Percentiles rank a stretch among this genome's conserved stretches.
Evolutionary conservation across 305 asterid genomes (phyloP).

Genomic region (Plantago coronopus): DNA sequence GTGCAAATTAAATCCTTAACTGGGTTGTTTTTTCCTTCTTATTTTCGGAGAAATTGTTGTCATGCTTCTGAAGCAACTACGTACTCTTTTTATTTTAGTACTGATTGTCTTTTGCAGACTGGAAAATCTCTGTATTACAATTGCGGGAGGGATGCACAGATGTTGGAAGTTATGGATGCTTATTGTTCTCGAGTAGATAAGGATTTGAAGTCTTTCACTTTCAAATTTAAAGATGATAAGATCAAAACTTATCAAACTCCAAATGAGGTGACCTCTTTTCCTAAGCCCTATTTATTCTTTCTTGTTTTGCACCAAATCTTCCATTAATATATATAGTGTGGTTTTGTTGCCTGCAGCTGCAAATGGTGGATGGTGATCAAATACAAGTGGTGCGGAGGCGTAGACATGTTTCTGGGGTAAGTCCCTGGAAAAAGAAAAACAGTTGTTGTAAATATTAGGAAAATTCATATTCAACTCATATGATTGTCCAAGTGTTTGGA

Average conservation of each 20-base stretch:
- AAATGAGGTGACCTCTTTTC: not conserved
- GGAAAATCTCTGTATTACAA: not conserved
- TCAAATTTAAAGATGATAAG: not conserved
- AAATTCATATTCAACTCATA: too few species aligned
- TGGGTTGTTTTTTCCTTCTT: too few species aligned
- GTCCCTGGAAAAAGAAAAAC: too few species aligned
- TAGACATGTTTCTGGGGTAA: too few species aligned
- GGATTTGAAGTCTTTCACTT: not conserved
- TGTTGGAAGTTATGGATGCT: slow-evolving; percentile 1
- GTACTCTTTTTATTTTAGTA: not conserved
- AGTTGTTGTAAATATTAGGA: too few species aligned
- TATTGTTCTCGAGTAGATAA: slow-evolving; percentile 1
- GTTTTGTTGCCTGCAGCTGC: not conserved
- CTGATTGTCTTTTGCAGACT: not conserved
- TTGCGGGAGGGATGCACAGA: not conserved
- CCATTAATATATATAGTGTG: not conserved
- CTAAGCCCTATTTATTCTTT: not conserved
- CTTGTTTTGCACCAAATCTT: too few species aligned
- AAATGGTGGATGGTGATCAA: not conserved
- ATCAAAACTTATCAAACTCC: slow-evolving; percentile 1
- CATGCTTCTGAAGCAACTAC: not conserved
- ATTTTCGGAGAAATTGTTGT: not conserved
- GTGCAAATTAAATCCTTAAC: not conserved
- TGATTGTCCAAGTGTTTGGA: too few species aligned
- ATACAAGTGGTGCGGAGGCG: not conserved